Base-by-base conservation (phyloP, 2,329 filamentous ascomycete genomes). In the Paecilomyces variotii region DNA sequence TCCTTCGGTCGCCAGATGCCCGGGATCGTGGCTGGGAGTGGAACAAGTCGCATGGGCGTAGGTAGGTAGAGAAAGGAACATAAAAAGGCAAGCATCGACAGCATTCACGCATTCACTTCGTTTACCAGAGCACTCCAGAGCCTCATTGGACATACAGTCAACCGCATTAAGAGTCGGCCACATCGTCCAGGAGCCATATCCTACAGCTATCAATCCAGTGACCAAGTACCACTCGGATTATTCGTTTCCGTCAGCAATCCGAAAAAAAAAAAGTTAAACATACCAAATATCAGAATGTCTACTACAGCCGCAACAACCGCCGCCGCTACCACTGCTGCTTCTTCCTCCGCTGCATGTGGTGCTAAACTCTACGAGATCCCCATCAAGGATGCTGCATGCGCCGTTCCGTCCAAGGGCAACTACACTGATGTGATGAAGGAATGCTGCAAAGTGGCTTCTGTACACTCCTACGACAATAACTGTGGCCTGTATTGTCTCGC, bases 401-500 rank as follows among this genome's bases (percentile, higher is more conserved):
- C 72, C 2, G 69, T 80, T 55, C 66, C 74, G 27, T 69, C 69
- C 59, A 68, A 67, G 61, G 67, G 68, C 4, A 78, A 79, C 62
- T 68, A 77, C 70, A 72, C 76, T 56, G 69, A 74, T 39, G 71
- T 78, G 60, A 76, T 81, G 73, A 59, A 71, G 49, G 63, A 68
- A 25, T 82, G 80, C 76, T 82, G 80, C 65, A 70, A 72, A 10
- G 62, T 71, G 9, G 76, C 79, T 56, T 67, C 74, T 25, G 72
- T 81, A 28, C 67, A 77, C 54, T 69, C 70, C 62, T 82, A 81
- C 75, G 71, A 77, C 65, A 64, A 76, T 66, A 69, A 74, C 64
- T 82, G 80, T 71, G 78, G 77, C 14, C 64, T 81, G 60, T 82
- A 82, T 78, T 82, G 80, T 64, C 75, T 78, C 14, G 78, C 76